phyloP scores from a whole-genome alignment of 2,329 filamentous ascomycete genomes.

The Coniella lustricola region DNA sequence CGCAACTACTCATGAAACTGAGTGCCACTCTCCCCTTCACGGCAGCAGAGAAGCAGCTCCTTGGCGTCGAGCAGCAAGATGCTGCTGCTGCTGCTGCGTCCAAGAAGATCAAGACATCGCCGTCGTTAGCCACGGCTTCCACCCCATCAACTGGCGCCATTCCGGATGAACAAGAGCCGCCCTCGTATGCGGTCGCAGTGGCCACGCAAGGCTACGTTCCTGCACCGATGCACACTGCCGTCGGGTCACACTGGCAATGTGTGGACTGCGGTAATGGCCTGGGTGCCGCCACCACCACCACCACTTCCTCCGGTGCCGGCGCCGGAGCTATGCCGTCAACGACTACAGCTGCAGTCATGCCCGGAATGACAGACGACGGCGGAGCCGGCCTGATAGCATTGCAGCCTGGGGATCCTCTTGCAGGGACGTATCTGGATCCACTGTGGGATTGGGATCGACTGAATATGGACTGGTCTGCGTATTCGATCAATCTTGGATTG shows the following conservation, averaged over 20 bases:
- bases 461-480: slow-evolving; percentile 5
- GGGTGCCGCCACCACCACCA: background rate
- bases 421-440: slow-evolving; percentile 12
- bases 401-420: slow-evolving; percentile 12
- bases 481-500: background rate
- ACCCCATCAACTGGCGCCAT: background rate
- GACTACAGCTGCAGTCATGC: background rate
- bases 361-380: background rate
- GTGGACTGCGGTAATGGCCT: slow-evolving; percentile 1
- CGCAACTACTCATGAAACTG: slow-evolving; percentile 10
- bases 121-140: background rate
- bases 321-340: background rate
- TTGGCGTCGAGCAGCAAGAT: background rate
- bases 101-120: slow-evolving; percentile 3
- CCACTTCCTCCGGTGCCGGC: background rate
- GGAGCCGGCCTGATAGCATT: background rate
- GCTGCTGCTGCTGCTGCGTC: too few relatives aligned
- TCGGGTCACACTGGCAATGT: slow-evolving; percentile 4
- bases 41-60: slow-evolving; percentile 2
- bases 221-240: background rate
- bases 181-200: background rate
- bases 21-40: slow-evolving; percentile 5
- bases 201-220: background rate
- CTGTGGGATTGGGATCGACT: slow-evolving; percentile 14
- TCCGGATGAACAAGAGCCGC: background rate